These are phyloP conservation scores for Candida vartiovaarae DNA, from an alignment of 805 yeast genomes.

Conservation along the genomic window DNA sequence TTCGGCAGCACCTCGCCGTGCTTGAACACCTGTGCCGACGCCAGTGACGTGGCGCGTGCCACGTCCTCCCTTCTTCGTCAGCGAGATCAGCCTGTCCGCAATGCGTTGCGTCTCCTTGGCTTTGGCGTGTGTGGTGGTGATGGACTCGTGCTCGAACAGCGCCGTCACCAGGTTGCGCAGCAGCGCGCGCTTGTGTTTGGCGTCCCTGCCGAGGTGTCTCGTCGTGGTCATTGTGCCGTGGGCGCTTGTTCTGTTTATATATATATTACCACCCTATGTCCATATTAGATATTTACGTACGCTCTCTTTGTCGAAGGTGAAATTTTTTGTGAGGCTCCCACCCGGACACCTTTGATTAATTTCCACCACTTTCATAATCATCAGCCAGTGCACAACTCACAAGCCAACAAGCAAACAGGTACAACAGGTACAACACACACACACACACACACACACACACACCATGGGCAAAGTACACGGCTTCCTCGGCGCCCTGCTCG, in stretches of 20 bases:
- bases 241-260: not conserved
- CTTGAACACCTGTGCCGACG: conserved; percentile 39
- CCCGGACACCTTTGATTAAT: conserved; percentile 6
- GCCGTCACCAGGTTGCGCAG: conserved; percentile 62
- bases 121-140: conserved; percentile 67
- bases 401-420: too few species aligned
- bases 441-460: not conserved
- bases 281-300: too few species aligned
- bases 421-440: too few species aligned
- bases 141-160: conserved; percentile 60
- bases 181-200: conserved; percentile 33
- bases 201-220: conserved; percentile 20
- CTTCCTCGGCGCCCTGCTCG: conserved; percentile 52
- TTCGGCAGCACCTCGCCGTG: conserved; percentile 51
- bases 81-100: conserved; percentile 57
- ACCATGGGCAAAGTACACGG: conserved; percentile 50
- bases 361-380: too few species aligned
- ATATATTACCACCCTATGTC: too few species aligned
- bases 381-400: too few species aligned
- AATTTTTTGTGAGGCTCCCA: not conserved
- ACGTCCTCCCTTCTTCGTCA: conserved; percentile 39
- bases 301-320: not conserved
- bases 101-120: conserved; percentile 62
- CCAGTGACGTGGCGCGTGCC: conserved; percentile 24
- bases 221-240: conserved; percentile 17